A percentile compares a stretch with the other conserved stretches of the same genome.
These are phyloP conservation scores for Dryas drummondii DNA, from an alignment of 306 rosid genomes.

Conservation along the genomic window DNA sequence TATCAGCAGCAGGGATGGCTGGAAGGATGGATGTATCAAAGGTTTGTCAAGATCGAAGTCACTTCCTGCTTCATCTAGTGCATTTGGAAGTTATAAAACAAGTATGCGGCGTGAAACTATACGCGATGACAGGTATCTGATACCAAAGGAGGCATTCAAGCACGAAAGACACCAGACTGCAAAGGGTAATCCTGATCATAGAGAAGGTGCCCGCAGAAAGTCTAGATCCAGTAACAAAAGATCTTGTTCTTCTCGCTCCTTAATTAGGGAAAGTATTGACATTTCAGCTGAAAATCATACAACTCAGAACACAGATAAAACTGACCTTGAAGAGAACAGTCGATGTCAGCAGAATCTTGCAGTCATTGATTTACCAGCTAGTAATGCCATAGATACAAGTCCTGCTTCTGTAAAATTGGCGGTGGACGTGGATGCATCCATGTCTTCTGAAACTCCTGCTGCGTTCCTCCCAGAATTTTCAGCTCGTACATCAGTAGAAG, in stretches of 20 bases:
- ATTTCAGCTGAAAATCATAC: conserved; percentile 40
- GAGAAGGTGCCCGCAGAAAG: conserved; percentile 39
- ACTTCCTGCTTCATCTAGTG: conserved; percentile 79
- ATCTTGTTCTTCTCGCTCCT: conserved; percentile 48
- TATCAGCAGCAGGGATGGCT: conserved; percentile 97
- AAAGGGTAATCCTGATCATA: conserved; percentile 38
- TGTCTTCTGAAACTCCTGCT: conserved; percentile 39
- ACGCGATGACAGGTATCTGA: conserved; percentile 47
- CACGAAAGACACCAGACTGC: conserved; percentile 47
- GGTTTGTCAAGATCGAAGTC: conserved; percentile 79
- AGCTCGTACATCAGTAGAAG: conserved; percentile 29
- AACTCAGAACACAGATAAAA: conserved; percentile 38
- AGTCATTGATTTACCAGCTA: conserved; percentile 30
- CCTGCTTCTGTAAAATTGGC: conserved; percentile 33
- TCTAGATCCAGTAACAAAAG: conserved; percentile 55
- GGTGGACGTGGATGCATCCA: conserved; percentile 21
- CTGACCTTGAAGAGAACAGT: conserved; percentile 28
- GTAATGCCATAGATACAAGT: conserved; percentile 30
- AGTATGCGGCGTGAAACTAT: conserved; percentile 39
- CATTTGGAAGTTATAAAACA: conserved; percentile 57
- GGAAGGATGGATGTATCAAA: conserved; percentile 65
- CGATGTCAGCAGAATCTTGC: conserved; percentile 36
- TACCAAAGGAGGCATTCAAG: conserved; percentile 47
- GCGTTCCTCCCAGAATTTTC: conserved; percentile 40
- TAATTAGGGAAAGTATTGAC: conserved; percentile 41